These are phyloP conservation scores for Ustilago sp. DNA, from an alignment of 1,284 basidiomycete genomes.

Conservation along the genomic window DNA sequence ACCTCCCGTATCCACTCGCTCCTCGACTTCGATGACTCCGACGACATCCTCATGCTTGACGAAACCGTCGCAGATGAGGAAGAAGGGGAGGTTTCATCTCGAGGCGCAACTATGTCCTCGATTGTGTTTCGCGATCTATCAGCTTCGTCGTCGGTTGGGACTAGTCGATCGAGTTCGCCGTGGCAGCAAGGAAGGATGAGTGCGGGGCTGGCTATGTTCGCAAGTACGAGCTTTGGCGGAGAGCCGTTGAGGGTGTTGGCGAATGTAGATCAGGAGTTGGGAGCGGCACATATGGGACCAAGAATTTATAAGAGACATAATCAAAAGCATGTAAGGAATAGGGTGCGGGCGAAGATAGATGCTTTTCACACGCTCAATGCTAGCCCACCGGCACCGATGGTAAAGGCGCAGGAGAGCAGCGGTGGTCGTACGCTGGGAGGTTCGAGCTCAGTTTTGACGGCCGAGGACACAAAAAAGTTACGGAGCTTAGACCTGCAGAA, in stretches of 20 bases:
- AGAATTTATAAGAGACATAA: constrained; percentile 49
- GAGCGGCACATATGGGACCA: constrained; percentile 49
- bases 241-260: constrained; percentile 41
- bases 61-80: constrained; percentile 21
- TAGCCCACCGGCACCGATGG: no score
- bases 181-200: constrained; percentile 36
- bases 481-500: constrained; percentile 23
- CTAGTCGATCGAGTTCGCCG: constrained; percentile 27
- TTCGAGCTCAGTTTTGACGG: neutral
- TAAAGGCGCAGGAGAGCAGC: neutral
- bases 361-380: constrained; percentile 7
- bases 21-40: constrained; percentile 23
- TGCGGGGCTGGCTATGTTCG: constrained; percentile 44
- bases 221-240: constrained; percentile 34
- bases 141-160: constrained; percentile 10
- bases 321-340: constrained; percentile 37
- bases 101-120: constrained; percentile 51
- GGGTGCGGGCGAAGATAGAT: constrained; percentile 32
- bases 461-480: constrained; percentile 8
- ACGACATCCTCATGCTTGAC: constrained; percentile 20
- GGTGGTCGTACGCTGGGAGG: neutral
- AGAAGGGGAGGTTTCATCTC: constrained; percentile 34
- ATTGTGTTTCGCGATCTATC: constrained; percentile 50
- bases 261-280: constrained; percentile 44
- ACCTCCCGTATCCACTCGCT: constrained; percentile 30